Evolutionary conservation across 345 rosid species (phyloP).

Genomic region (Ceriops decandra): DNA sequence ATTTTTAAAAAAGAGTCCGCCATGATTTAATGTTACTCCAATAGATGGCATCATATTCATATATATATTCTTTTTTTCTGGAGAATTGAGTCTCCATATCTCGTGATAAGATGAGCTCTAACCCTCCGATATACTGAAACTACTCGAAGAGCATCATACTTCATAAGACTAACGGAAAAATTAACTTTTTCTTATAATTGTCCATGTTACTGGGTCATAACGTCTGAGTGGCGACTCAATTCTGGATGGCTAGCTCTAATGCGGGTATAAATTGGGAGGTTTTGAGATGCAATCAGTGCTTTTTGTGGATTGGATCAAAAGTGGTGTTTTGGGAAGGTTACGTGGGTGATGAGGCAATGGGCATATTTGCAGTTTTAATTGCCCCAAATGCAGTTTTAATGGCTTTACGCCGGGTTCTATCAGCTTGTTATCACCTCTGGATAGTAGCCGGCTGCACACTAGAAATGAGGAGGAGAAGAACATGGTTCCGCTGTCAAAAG

Average conservation of each 20-base stretch:
- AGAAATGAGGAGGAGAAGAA: slow-evolving; percentile 51
- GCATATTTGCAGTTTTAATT: slow-evolving; percentile 31
- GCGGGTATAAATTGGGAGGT: slow-evolving; percentile 15
- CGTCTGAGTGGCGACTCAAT: neutral
- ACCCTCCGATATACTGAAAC: too few relatives aligned
- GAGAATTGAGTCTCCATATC: too few relatives aligned
- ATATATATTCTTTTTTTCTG: too few relatives aligned
- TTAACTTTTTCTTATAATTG: too few relatives aligned
- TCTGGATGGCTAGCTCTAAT: slow-evolving; percentile 10
- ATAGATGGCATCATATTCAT: too few relatives aligned
- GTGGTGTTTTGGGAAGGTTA: slow-evolving; percentile 83
- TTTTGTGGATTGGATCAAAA: slow-evolving; percentile 8
- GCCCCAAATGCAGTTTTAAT: slow-evolving; percentile 62
- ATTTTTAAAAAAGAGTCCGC: too few relatives aligned
- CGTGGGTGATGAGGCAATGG: slow-evolving; percentile 65
- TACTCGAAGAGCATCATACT: too few relatives aligned
- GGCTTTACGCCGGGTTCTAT: slow-evolving; percentile 66
- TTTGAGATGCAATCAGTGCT: neutral
- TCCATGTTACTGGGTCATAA: too few relatives aligned
- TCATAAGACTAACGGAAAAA: too few relatives aligned
- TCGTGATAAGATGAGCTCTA: too few relatives aligned
- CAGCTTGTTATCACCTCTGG: slow-evolving; percentile 53
- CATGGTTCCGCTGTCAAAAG: slow-evolving; percentile 40
- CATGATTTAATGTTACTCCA: too few relatives aligned
- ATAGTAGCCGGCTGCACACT: slow-evolving; percentile 52